These are phyloP conservation scores for Melampsora larici-populina DNA, from an alignment of 1,284 basidiomycete genomes.

Conservation along the genomic window DNA sequence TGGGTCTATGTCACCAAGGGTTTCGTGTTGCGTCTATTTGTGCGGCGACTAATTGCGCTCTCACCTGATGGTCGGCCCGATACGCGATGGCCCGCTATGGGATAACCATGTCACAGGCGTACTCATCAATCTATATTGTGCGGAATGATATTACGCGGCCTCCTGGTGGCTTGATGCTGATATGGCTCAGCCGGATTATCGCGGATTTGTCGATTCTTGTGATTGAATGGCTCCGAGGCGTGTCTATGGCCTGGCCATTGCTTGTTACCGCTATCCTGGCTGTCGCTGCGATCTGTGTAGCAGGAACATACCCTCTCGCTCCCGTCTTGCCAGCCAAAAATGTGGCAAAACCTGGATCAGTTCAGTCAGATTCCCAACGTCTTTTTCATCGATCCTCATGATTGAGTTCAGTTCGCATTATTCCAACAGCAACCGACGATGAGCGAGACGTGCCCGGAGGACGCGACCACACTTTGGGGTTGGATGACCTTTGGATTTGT, in stretches of 20 bases:
- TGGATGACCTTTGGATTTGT: slow-evolving; percentile 40
- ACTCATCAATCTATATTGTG: slow-evolving; percentile 24
- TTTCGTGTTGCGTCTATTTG: background rate
- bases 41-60: too few species aligned
- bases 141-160: slow-evolving; percentile 23
- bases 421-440: slow-evolving; percentile 11
- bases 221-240: background rate
- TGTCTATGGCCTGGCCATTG: background rate
- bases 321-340: slow-evolving; percentile 21
- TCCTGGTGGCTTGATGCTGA: slow-evolving; percentile 12
- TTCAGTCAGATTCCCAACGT: slow-evolving; percentile 14
- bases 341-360: slow-evolving; percentile 33
- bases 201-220: background rate
- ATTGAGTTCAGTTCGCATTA: background rate
- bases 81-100: background rate
- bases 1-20: background rate
- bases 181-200: slow-evolving; percentile 17
- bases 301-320: slow-evolving; percentile 31
- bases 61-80: too few species aligned
- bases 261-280: background rate
- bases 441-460: slow-evolving; percentile 53
- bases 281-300: slow-evolving; percentile 10
- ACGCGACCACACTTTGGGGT: slow-evolving; percentile 28
- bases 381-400: background rate
- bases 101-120: background rate